These are phyloP conservation scores for Cyberlindnera saturnus DNA, from an alignment of 805 yeast species.

Conservation along the genomic window DNA sequence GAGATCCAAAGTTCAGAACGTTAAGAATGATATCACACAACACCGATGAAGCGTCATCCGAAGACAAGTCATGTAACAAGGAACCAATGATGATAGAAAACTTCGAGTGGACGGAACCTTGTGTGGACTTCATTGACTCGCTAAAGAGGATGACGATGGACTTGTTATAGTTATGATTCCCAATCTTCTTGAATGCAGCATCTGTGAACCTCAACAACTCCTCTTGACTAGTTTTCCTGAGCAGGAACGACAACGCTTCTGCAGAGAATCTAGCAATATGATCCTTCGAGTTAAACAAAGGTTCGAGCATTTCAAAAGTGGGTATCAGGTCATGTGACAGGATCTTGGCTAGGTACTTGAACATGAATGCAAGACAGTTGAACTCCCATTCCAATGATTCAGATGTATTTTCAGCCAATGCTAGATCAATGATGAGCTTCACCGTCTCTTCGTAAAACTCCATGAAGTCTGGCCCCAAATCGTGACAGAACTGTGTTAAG, in stretches of 20 bases:
- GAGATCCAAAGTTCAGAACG: constrained; percentile 46
- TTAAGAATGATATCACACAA: constrained; percentile 53
- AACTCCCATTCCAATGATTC: constrained; percentile 77
- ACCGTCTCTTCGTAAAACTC: constrained; percentile 56
- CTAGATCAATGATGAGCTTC: constrained; percentile 41
- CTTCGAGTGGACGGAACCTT: constrained; percentile 70
- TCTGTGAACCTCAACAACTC: constrained; percentile 42
- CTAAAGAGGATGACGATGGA: constrained; percentile 58
- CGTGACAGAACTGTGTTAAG: constrained; percentile 82
- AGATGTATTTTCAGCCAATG: constrained; percentile 41
- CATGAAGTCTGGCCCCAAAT: constrained; percentile 86
- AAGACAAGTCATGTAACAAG: constrained; percentile 29
- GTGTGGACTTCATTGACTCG: constrained; percentile 70
- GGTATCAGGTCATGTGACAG: constrained; percentile 58
- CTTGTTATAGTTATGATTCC: constrained; percentile 42
- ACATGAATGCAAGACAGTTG: constrained; percentile 78
- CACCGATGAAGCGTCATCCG: constrained; percentile 32
- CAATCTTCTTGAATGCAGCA: constrained; percentile 33
- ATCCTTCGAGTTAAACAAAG: constrained; percentile 58
- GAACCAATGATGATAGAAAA: constrained; percentile 43
- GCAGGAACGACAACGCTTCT: constrained; percentile 80
- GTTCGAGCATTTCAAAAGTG: constrained; percentile 60
- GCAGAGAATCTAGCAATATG: constrained; percentile 79
- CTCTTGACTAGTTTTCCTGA: constrained; percentile 57
- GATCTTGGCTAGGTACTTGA: constrained; percentile 74